Percentiles rank a stretch among this genome's conserved stretches.
Evolutionary conservation across 2,329 filamentous ascomycete species (phyloP).

Genomic region (Colletotrichum simmondsii): DNA sequence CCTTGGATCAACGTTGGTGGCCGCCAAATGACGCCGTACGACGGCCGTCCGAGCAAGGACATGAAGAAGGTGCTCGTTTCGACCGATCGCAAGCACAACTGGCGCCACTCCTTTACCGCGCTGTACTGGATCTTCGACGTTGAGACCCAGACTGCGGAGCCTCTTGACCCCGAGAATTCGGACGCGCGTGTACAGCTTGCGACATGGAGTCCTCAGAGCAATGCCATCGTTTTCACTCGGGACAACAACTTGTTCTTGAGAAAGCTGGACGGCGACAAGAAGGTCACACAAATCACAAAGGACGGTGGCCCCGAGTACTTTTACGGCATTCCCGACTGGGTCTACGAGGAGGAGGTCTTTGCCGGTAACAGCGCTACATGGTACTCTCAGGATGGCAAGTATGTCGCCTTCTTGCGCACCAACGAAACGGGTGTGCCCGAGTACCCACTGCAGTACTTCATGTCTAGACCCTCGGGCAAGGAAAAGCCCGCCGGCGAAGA

Average conservation of each 20-base stretch:
- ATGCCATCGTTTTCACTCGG: constrained; percentile 88
- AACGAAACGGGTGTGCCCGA: constrained; percentile 92
- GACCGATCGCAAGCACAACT: constrained; percentile 79
- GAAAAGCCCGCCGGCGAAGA: constrained; percentile 77
- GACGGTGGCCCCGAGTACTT: constrained; percentile 92
- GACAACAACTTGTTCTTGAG: constrained; percentile 92
- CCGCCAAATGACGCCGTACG: constrained; percentile 64
- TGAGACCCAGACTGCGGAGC: constrained; percentile 78
- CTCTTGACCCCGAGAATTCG: constrained; percentile 77
- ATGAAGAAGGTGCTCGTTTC: constrained; percentile 88
- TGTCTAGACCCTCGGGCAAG: constrained; percentile 84
- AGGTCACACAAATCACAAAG: constrained; percentile 79
- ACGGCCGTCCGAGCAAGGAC: constrained; percentile 82
- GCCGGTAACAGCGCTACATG: constrained; percentile 80
- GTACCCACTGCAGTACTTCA: constrained; percentile 93
- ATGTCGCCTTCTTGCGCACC: constrained; percentile 84
- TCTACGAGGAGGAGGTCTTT: constrained; percentile 88
- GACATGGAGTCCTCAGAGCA: constrained; percentile 87
- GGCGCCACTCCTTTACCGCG: constrained; percentile 89
- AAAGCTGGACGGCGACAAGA: constrained; percentile 61
- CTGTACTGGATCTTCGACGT: constrained; percentile 95
- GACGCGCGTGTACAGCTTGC: constrained; percentile 82
- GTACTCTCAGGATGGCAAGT: constrained; percentile 87
- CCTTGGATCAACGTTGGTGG: constrained; percentile 70
- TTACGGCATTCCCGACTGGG: constrained; percentile 96